Conservation (phyloP, 257 asterid genomes). For the Capsicum chinense region DNA sequence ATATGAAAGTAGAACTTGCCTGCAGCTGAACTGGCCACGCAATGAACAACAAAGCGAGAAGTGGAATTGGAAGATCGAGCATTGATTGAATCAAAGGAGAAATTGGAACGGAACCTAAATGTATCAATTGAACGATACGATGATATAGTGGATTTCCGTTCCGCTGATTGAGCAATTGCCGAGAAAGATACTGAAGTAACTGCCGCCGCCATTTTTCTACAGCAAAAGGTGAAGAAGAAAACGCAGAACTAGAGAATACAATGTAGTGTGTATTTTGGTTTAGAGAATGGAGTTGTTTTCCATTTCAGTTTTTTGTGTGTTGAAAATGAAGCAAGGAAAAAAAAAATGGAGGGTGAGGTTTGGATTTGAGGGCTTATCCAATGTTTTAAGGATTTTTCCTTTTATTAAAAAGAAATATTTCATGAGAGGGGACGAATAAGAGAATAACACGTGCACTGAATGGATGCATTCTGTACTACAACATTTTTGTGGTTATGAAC, state of each 20-base stretch:
- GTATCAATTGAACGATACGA: constrained; percentile 40
- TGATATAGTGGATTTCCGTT: constrained; percentile 39
- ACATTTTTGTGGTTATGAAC: not conserved
- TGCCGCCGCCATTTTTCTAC: constrained; percentile 51
- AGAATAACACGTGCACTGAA: not conserved
- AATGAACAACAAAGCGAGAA: constrained; percentile 60
- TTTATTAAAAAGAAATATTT: not conserved
- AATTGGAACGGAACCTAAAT: constrained; percentile 51
- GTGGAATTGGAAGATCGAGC: constrained; percentile 44
- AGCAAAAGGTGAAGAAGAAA: not conserved
- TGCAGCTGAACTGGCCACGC: constrained; percentile 51
- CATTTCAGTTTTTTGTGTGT: constrained; percentile 21
- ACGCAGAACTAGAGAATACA: not conserved
- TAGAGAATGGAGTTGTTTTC: constrained; percentile 30
- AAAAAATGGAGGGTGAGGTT: constrained; percentile 39
- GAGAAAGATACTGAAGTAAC: constrained; percentile 55
- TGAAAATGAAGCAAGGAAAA: not conserved
- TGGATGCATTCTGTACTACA: not conserved
- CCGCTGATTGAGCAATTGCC: constrained; percentile 50
- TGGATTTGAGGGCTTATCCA: constrained; percentile 50
- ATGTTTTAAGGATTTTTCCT: constrained; percentile 6
- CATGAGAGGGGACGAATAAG: not conserved
- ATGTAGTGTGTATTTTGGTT: not conserved
- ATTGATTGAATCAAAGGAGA: constrained; percentile 40
- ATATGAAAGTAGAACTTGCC: constrained; percentile 46